Conservation (phyloP, 768 basidiomycete species). For the Mycena galericulata region DNA sequence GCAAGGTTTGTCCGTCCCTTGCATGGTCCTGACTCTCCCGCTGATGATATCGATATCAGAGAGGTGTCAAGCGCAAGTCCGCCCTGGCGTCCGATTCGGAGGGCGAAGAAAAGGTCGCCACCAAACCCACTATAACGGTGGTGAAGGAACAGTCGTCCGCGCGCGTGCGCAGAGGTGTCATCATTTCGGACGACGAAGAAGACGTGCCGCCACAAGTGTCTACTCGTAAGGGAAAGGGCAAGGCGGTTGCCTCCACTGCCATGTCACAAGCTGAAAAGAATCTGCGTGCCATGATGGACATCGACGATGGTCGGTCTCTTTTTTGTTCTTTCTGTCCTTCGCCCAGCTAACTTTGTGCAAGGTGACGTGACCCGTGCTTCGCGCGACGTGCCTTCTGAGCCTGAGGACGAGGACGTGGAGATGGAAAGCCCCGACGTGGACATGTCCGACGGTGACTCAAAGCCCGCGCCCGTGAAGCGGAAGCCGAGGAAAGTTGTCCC, state of each 20-base stretch:
- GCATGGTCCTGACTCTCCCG: background rate
- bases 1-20: constrained; percentile 25
- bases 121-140: constrained; percentile 9
- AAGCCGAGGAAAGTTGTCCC: constrained; percentile 74
- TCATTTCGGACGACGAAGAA: constrained; percentile 74
- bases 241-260: constrained; percentile 27
- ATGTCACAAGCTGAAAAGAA: constrained; percentile 61
- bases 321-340: background rate
- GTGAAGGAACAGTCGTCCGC: constrained; percentile 29
- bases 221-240: constrained; percentile 48
- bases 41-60: constrained; percentile 6
- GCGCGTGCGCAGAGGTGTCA: constrained; percentile 59
- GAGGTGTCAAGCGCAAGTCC: constrained; percentile 60
- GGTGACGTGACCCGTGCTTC: constrained; percentile 48
- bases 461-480: constrained; percentile 48
- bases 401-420: constrained; percentile 40
- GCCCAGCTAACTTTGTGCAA: constrained; percentile 29
- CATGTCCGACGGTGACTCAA: constrained; percentile 50
- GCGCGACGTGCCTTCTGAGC: constrained; percentile 33
- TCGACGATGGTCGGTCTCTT: constrained; percentile 70
- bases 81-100: constrained; percentile 47
- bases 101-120: constrained; percentile 38
- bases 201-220: constrained; percentile 48
- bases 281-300: constrained; percentile 76
- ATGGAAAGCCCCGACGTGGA: constrained; percentile 49